A percentile compares a stretch with the other conserved stretches of the same genome.
Conservation (phyloP, 495 filamentous ascomycete species). For the Xylaria cubensis region DNA sequence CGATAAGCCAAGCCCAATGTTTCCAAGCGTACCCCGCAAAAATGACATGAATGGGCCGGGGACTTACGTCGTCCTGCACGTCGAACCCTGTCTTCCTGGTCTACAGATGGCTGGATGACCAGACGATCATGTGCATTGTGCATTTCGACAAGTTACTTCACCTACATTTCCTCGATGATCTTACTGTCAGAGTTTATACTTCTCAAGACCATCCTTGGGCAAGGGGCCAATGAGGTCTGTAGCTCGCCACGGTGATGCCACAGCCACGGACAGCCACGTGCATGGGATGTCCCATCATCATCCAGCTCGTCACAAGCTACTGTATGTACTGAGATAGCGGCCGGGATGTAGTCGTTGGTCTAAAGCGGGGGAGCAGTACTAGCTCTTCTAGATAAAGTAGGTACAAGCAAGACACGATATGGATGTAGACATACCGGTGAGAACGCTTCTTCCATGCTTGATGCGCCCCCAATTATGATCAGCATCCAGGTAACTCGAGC, state of each 20-base stretch:
- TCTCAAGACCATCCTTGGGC: not conserved
- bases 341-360: not conserved
- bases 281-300: conserved; percentile 20
- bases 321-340: not conserved
- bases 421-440: not conserved
- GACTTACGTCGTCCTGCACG: not conserved
- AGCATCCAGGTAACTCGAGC: conserved; percentile 1
- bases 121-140: conserved; percentile 7
- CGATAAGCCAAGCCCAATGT: conserved; percentile 9
- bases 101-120: conserved; percentile 25
- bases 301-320: conserved; percentile 4
- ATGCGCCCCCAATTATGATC: conserved; percentile 14
- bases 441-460: not conserved
- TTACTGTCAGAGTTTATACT: not conserved
- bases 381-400: conserved; percentile 2
- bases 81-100: not conserved
- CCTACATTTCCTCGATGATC: not conserved
- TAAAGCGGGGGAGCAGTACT: not conserved
- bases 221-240: conserved; percentile 9
- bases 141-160: not conserved
- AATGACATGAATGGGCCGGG: too few relatives aligned
- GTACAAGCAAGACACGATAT: not conserved
- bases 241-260: conserved; percentile 6
- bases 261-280: not conserved
- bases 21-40: conserved; percentile 25